phyloP scores from a whole-genome alignment of 371 early-diverging fungal species.

The Synchytrium microbalum region DNA sequence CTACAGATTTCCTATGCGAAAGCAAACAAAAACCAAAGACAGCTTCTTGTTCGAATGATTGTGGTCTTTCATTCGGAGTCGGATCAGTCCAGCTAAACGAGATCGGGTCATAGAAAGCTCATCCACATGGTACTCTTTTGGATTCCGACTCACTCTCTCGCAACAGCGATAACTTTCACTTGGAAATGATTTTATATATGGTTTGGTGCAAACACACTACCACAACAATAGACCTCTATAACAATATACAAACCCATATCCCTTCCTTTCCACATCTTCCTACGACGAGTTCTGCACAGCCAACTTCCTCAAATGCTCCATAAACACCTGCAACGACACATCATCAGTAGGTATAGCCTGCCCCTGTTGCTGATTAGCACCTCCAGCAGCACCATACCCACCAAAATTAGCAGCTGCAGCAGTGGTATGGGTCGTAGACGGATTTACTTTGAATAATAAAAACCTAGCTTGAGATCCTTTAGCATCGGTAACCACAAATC shows the following conservation, averaged over 20 bases:
- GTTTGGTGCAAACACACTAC: too few relatives aligned
- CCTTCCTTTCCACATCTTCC: too few relatives aligned
- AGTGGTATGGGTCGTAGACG: conserved; percentile 89
- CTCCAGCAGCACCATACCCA: conserved; percentile 47
- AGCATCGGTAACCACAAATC: conserved; percentile 96
- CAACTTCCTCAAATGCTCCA: conserved; percentile 89
- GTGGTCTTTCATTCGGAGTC: conserved; percentile 76
- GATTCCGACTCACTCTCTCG: conserved; percentile 47
- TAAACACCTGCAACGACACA: conserved; percentile 93
- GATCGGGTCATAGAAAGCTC: background rate
- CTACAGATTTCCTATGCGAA: conserved; percentile 71
- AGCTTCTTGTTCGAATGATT: conserved; percentile 98
- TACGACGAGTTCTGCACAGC: conserved; percentile 28
- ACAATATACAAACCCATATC: too few relatives aligned
- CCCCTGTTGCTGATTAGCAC: conserved; percentile 34
- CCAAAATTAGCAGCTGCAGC: conserved; percentile 7
- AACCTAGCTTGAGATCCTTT: conserved; percentile 99
- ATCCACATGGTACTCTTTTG: too few relatives aligned
- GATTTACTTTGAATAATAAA: conserved; percentile 97
- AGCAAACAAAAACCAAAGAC: conserved; percentile 49
- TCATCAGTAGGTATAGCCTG: conserved; percentile 96
- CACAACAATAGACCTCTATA: too few relatives aligned
- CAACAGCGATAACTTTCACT: conserved; percentile 90
- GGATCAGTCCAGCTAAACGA: conserved; percentile 75
- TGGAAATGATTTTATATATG: too few relatives aligned